Conservation (phyloP, 768 basidiomycete species). For the Gautieria morchelliformis region DNA sequence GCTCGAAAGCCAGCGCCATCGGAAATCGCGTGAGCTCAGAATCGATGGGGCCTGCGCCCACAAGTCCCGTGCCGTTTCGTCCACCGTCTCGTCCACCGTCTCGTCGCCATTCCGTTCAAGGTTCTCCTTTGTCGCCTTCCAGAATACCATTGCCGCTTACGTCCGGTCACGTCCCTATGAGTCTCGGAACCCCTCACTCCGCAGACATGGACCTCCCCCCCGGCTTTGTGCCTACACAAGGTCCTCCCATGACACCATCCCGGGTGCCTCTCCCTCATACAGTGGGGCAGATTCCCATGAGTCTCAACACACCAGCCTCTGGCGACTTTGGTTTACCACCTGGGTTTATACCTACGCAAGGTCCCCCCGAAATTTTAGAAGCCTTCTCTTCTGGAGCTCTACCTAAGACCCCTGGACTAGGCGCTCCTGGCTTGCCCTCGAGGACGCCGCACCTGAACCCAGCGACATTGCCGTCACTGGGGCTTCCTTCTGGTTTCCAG, state of each 20-base stretch:
- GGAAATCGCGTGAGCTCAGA: background rate
- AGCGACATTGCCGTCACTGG: background rate
- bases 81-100: background rate
- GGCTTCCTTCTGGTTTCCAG: background rate
- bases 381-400: background rate
- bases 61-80: background rate
- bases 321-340: background rate
- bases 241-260: background rate
- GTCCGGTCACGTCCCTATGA: background rate
- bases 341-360: background rate
- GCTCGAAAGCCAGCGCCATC: background rate
- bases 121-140: background rate
- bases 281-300: background rate
- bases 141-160: background rate
- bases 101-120: constrained; percentile 1
- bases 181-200: background rate
- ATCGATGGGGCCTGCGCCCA: background rate
- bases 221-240: background rate
- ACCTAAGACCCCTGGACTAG: background rate
- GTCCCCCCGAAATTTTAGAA: background rate
- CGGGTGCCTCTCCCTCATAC: background rate
- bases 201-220: background rate
- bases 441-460: background rate
- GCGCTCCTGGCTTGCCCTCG: background rate
- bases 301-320: background rate